phyloP scores from a whole-genome alignment of 2,329 filamentous ascomycete species.

The Stachybotrys echinatus region DNA sequence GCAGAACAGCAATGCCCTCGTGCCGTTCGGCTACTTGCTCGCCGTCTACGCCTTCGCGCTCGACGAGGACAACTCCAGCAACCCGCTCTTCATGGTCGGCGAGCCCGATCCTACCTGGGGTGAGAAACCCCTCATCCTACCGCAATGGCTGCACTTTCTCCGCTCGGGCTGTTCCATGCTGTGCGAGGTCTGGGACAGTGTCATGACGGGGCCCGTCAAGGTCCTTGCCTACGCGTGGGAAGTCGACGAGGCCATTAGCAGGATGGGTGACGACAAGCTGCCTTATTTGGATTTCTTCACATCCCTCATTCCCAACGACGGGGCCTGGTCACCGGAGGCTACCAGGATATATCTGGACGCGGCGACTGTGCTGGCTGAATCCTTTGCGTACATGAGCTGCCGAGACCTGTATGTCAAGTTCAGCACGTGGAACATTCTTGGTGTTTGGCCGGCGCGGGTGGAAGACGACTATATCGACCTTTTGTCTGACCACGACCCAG shows the following conservation, averaged over 20 bases:
- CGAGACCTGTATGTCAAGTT: not conserved
- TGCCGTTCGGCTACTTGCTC: constrained; percentile 5
- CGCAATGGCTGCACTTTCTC: constrained; percentile 7
- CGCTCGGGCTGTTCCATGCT: constrained; percentile 6
- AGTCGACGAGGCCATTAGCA: not conserved
- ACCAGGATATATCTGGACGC: not conserved
- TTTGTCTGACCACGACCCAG: constrained; percentile 3
- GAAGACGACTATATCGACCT: constrained; percentile 4
- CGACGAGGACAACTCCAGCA: not conserved
- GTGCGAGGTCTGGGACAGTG: constrained; percentile 2
- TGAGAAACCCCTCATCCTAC: not conserved
- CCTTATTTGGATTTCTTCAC: not conserved
- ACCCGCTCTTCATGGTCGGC: not conserved
- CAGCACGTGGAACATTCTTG: constrained; percentile 3
- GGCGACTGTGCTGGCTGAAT: not conserved
- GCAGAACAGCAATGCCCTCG: constrained; percentile 5
- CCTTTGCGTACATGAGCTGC: constrained; percentile 1
- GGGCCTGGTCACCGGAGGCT: not conserved
- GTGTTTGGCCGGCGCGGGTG: constrained; percentile 5
- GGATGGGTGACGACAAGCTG: not conserved
- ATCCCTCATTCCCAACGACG: not conserved
- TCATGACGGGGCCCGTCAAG: constrained; percentile 3
- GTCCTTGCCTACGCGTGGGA: constrained; percentile 4
- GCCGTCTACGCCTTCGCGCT: constrained; percentile 5
- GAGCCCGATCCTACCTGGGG: not conserved